Evolutionary conservation across 2,329 filamentous ascomycete species (phyloP).

Genomic region (Drechslera avenae): DNA sequence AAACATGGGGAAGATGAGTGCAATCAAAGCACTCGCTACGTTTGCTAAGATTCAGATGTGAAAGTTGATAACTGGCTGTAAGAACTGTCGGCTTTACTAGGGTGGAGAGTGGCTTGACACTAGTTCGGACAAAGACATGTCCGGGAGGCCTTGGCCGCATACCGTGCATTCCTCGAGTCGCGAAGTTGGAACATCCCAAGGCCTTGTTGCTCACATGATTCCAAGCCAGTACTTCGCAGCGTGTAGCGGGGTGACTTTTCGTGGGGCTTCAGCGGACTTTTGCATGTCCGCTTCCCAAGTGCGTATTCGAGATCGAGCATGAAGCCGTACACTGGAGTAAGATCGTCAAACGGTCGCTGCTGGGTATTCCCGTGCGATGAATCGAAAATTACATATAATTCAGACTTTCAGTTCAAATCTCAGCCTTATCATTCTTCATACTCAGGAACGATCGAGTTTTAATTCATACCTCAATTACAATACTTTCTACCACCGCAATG

Average conservation of each 20-base stretch:
- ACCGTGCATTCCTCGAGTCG: not conserved
- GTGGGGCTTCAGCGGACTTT: slow-evolving; percentile 12
- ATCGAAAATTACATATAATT: slow-evolving; percentile 2
- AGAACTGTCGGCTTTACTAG: not conserved
- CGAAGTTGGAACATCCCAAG: not conserved
- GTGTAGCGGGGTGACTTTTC: not conserved
- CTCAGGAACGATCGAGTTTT: not conserved
- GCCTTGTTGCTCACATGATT: not conserved
- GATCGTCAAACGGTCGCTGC: not conserved
- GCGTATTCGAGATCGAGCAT: not conserved
- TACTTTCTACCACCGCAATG: slow-evolving; percentile 17
- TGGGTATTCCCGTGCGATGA: not conserved
- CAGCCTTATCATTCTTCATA: not conserved
- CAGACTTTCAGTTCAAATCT: not conserved
- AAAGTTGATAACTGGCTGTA: not conserved
- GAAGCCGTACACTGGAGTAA: not conserved
- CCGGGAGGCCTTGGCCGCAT: slow-evolving; percentile 1
- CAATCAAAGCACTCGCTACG: not conserved
- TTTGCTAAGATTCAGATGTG: not conserved
- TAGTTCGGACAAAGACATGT: slow-evolving; percentile 19
- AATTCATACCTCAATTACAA: not conserved
- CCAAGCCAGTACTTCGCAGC: not conserved
- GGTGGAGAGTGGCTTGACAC: slow-evolving; percentile 2
- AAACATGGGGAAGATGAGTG: not conserved
- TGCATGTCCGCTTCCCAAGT: slow-evolving; percentile 12